Evolutionary conservation across 2,329 filamentous ascomycete species (phyloP).

Genomic region (Colletotrichum sp.): DNA sequence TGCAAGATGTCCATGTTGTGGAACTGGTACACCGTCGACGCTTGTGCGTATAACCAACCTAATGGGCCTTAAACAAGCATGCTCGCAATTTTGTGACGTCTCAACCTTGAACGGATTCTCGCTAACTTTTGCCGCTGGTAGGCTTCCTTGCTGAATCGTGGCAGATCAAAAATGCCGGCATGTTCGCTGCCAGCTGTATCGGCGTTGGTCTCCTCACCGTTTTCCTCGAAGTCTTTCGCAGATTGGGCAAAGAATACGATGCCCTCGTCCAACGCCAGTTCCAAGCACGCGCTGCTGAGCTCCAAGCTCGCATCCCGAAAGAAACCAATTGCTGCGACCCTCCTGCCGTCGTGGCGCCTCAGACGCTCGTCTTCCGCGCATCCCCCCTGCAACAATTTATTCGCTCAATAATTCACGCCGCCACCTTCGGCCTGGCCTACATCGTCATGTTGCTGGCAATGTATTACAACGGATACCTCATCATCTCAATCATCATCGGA

Average conservation of each 20-base stretch:
- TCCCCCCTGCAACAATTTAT: slow-evolving; percentile 44
- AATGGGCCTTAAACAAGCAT: not conserved
- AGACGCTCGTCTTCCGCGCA: slow-evolving; percentile 39
- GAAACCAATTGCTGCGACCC: slow-evolving; percentile 16
- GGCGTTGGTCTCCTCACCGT: slow-evolving; percentile 45
- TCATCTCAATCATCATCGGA: slow-evolving; percentile 50
- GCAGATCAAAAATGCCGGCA: slow-evolving; percentile 42
- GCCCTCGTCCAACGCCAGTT: slow-evolving; percentile 42
- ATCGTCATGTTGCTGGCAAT: slow-evolving; percentile 50
- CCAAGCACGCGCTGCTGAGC: slow-evolving; percentile 34
- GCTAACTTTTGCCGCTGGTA: not conserved
- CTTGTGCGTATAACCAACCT: slow-evolving; percentile 31
- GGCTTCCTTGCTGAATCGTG: slow-evolving; percentile 44
- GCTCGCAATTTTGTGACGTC: not conserved
- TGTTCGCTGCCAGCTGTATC: slow-evolving; percentile 49
- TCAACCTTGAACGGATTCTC: not conserved
- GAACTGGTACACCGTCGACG: slow-evolving; percentile 48
- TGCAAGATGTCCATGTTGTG: slow-evolving; percentile 46
- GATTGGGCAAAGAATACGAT: slow-evolving; percentile 47
- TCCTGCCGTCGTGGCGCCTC: slow-evolving; percentile 17
- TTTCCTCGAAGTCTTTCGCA: slow-evolving; percentile 42
- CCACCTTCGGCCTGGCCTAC: slow-evolving; percentile 46
- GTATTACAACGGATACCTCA: slow-evolving; percentile 51
- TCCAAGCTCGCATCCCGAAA: slow-evolving; percentile 22
- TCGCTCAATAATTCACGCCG: slow-evolving; percentile 41